Base-by-base conservation (phyloP, 495 filamentous ascomycete genomes). In the Pseudevernia furfuracea region DNA sequence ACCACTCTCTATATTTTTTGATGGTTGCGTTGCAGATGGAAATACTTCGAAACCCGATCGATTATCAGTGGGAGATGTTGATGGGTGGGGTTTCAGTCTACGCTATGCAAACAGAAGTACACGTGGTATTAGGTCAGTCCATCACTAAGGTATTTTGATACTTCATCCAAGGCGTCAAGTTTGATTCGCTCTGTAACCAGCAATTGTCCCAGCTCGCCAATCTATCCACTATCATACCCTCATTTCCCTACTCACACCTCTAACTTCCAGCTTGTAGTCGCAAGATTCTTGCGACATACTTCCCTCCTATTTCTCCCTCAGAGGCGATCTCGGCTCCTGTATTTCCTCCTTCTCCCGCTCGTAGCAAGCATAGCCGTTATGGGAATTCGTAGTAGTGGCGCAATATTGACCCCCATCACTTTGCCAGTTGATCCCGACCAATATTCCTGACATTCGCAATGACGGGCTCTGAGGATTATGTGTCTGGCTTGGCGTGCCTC, bases 81-180 rank as follows among this genome's bases (percentile, higher is more conserved):
- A 8, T 14, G 52, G 4, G 15, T 14, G 37, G 38, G 58, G 6
- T 32, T 62, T 23, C 8, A 34, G 2, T 5, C 39, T 12, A 21
- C 25, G 30, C n/a, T n/a, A 28, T 41, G n/a, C 63, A 53, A 17
- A 60, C 34, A 52, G 48, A 65, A 9, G n/a, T n/a, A n/a, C n/a
- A n/a, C n/a, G n/a, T n/a, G n/a, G n/a, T 17, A 8, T 61, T 34
- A 5, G 9, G 21, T 46, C 17, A 14, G 14, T 37, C 10, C 19
- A 21, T 34, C 46, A 49, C n/a, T n/a, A n/a, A n/a, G n/a, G n/a
- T n/a, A 49, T 1, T 32, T 19, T 34, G 52, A 11, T 19, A 30
- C 10, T 0, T 32, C 15, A 7, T 28, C 1, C 2, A 34, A 3
- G 52, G 17, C 49, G 14, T 6, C 28, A 32, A 17, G 32, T 53